Evolutionary conservation across 2,329 filamentous ascomycete genomes (phyloP).

Genomic region (Exophiala lecanii-corni): DNA sequence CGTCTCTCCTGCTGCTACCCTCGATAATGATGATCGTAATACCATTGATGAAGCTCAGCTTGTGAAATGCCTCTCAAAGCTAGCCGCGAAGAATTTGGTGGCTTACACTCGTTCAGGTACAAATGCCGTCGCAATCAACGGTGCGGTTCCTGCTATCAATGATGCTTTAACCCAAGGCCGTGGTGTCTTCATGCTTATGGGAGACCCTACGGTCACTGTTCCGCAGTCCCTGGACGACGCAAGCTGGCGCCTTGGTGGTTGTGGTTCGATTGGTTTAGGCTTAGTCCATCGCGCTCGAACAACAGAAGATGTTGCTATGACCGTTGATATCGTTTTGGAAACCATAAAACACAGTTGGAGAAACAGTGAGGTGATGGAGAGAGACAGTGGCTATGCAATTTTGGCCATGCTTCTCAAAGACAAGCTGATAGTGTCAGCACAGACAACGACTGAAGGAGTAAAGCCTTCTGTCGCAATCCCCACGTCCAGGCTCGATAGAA

Average conservation of each 20-base stretch:
- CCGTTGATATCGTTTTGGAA: slow-evolving; percentile 78
- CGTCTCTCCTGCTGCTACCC: slow-evolving; percentile 72
- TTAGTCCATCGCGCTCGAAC: slow-evolving; percentile 72
- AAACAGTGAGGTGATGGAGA: slow-evolving; percentile 97
- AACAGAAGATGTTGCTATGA: slow-evolving; percentile 65
- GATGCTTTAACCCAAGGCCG: slow-evolving; percentile 78
- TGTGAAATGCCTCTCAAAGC: slow-evolving; percentile 69
- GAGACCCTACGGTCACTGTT: slow-evolving; percentile 73
- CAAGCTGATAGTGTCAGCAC: slow-evolving; percentile 53
- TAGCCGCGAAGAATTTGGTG: slow-evolving; percentile 63
- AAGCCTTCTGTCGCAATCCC: slow-evolving; percentile 24
- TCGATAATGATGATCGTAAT: slow-evolving; percentile 75
- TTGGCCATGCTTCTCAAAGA: slow-evolving; percentile 76
- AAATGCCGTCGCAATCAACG: slow-evolving; percentile 79
- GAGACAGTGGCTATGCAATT: slow-evolving; percentile 88
- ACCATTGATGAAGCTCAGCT: slow-evolving; percentile 67
- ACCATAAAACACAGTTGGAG: slow-evolving; percentile 89
- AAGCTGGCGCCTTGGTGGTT: slow-evolving; percentile 88
- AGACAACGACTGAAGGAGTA: slow-evolving; percentile 12
- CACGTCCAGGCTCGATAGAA: slow-evolving; percentile 42
- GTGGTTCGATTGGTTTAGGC: slow-evolving; percentile 77
- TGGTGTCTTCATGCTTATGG: slow-evolving; percentile 76
- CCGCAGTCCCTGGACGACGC: slow-evolving; percentile 87
- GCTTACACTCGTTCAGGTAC: slow-evolving; percentile 68
- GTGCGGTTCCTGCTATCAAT: slow-evolving; percentile 78